Conservation (phyloP, 768 basidiomycete species). For the Leccinum subtestaceum region DNA sequence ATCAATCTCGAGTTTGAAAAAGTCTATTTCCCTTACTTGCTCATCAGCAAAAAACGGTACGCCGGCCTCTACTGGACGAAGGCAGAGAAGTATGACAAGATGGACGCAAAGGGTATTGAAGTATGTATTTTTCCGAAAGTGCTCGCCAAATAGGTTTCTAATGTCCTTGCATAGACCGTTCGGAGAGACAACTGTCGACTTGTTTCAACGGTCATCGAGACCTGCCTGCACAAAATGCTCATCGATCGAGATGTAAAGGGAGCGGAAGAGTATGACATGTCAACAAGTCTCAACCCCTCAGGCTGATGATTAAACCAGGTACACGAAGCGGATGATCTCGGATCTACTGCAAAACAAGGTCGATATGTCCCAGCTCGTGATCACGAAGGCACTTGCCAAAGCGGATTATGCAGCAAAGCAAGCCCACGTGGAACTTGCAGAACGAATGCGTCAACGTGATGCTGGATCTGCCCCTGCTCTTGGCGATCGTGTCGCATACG, state of each 20-base stretch:
- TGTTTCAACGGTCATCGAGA: constrained; percentile 96
- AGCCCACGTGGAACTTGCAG: constrained; percentile 94
- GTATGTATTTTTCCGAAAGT: constrained; percentile 40
- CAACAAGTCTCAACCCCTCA: constrained; percentile 5
- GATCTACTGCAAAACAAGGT: constrained; percentile 95
- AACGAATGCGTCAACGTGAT: constrained; percentile 94
- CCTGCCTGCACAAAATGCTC: constrained; percentile 96
- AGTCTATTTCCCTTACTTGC: constrained; percentile 96
- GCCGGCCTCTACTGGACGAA: constrained; percentile 98
- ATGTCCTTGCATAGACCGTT: constrained; percentile 65
- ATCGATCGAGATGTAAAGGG: constrained; percentile 93
- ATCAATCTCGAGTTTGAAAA: constrained; percentile 99
- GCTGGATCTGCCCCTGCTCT: constrained; percentile 96
- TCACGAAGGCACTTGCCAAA: constrained; percentile 95
- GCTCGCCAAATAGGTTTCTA: neutral
- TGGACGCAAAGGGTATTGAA: constrained; percentile 99
- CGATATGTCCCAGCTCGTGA: constrained; percentile 99
- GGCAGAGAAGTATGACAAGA: constrained; percentile 95
- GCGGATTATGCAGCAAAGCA: constrained; percentile 92
- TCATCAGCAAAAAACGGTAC: constrained; percentile 98
- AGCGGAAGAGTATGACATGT: constrained; percentile 74
- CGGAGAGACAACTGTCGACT: constrained; percentile 98
- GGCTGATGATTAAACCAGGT: constrained; percentile 47
- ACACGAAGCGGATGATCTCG: constrained; percentile 89
- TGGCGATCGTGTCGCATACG: constrained; percentile 98